Evolutionary conservation across 306 rosid genomes (phyloP).

Genomic region (Leucaena leucocephala): DNA sequence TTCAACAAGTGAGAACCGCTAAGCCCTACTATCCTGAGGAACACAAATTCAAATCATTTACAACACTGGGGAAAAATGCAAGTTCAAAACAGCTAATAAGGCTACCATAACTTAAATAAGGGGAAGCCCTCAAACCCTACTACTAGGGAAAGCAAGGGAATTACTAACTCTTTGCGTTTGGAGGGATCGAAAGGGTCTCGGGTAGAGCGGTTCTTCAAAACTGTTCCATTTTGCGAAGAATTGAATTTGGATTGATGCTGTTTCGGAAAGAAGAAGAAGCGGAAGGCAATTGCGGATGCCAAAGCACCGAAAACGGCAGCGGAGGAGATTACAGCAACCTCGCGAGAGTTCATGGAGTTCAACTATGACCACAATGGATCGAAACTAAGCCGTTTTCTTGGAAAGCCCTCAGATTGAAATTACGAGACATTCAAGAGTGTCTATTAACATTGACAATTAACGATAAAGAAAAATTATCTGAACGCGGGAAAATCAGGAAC

Average conservation of each 20-base stretch:
- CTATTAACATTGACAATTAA: neutral
- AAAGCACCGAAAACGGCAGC: slow-evolving; percentile 71
- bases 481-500: neutral
- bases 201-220: slow-evolving; percentile 38
- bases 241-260: slow-evolving; percentile 19
- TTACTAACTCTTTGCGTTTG: slow-evolving; percentile 67
- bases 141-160: neutral
- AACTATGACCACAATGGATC: neutral
- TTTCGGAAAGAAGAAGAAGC: slow-evolving; percentile 56
- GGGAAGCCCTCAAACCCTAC: slow-evolving; percentile 6
- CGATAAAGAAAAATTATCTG: neutral
- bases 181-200: slow-evolving; percentile 76
- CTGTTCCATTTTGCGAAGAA: slow-evolving; percentile 46
- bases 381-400: neutral
- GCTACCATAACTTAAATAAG: neutral
- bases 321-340: slow-evolving; percentile 54
- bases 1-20: neutral
- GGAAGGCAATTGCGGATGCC: slow-evolving; percentile 63
- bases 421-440: neutral
- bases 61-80: neutral
- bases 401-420: neutral
- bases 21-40: neutral
- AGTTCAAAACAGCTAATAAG: neutral
- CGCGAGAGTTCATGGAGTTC: slow-evolving; percentile 69
- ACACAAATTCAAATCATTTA: neutral